These are phyloP conservation scores for Lenzites betulinus DNA, from an alignment of 768 basidiomycete genomes.

Conservation along the genomic window DNA sequence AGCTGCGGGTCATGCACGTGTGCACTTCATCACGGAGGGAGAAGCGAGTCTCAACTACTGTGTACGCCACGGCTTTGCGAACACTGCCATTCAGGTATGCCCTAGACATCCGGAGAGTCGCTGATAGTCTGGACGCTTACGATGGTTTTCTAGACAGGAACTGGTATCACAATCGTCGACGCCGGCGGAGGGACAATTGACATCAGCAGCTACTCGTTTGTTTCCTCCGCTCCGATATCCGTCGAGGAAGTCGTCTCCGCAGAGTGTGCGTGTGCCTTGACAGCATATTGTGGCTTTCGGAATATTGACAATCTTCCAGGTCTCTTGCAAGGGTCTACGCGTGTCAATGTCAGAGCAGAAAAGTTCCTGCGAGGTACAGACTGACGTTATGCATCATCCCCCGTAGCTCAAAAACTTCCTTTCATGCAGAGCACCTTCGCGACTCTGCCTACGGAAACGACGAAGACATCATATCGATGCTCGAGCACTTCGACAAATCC, in stretches of 20 bases:
- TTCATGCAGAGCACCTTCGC: slow-evolving; percentile 31
- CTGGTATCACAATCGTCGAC: slow-evolving; percentile 49
- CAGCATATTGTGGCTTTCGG: neutral
- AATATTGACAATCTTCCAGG: slow-evolving; percentile 31
- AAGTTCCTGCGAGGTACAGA: slow-evolving; percentile 36
- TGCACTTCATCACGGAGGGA: slow-evolving; percentile 64
- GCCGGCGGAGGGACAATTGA: slow-evolving; percentile 51
- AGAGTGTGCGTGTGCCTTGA: slow-evolving; percentile 32
- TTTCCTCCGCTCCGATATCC: slow-evolving; percentile 3
- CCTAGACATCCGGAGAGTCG: neutral
- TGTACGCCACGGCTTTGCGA: slow-evolving; percentile 47
- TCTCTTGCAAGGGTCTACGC: slow-evolving; percentile 43
- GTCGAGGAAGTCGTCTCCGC: slow-evolving; percentile 42
- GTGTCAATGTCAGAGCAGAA: slow-evolving; percentile 39
- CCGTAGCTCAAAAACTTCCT: neutral
- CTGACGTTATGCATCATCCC: neutral
- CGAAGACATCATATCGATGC: slow-evolving; percentile 40
- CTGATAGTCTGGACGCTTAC: neutral
- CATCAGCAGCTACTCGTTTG: slow-evolving; percentile 39
- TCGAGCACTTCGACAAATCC: slow-evolving; percentile 40
- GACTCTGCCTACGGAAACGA: slow-evolving; percentile 34
- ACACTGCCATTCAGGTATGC: slow-evolving; percentile 38
- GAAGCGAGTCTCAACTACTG: slow-evolving; percentile 65
- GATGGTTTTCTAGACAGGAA: slow-evolving; percentile 21
- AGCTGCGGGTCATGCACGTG: slow-evolving; percentile 40